phyloP scores from a whole-genome alignment of 768 basidiomycete species.

The Macrocybe gigantea region DNA sequence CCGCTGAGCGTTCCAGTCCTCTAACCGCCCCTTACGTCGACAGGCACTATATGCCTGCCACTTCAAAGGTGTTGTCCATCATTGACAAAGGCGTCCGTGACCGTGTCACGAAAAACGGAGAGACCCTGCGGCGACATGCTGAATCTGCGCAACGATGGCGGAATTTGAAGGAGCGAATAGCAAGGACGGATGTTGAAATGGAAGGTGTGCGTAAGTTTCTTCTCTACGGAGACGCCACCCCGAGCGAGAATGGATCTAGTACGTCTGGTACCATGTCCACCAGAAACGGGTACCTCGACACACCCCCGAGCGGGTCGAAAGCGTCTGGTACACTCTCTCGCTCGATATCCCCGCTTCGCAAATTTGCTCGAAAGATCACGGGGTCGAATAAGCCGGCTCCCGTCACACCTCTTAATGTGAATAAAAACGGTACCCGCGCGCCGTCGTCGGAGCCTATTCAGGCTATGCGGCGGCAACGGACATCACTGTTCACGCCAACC shows the following conservation, averaged over 20 bases:
- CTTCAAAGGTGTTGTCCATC: slow-evolving; percentile 86
- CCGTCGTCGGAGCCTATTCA: slow-evolving; percentile 53
- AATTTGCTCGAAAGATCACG: slow-evolving; percentile 67
- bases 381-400: slow-evolving; percentile 32
- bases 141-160: slow-evolving; percentile 88
- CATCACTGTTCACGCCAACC: slow-evolving; percentile 54
- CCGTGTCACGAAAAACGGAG: slow-evolving; percentile 94
- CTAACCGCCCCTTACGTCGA: slow-evolving; percentile 8
- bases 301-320: slow-evolving; percentile 49
- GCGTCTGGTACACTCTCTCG: slow-evolving; percentile 55
- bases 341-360: slow-evolving; percentile 78
- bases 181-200: slow-evolving; percentile 80
- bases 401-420: slow-evolving; percentile 42
- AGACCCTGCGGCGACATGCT: slow-evolving; percentile 83
- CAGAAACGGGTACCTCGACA: slow-evolving; percentile 57
- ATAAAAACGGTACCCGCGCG: slow-evolving; percentile 33
- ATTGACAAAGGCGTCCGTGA: slow-evolving; percentile 93
- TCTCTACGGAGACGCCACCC: slow-evolving; percentile 38
- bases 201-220: slow-evolving; percentile 59
- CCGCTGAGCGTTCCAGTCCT: neutral
- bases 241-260: slow-evolving; percentile 69
- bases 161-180: slow-evolving; percentile 71
- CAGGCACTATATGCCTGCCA: slow-evolving; percentile 94
- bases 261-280: slow-evolving; percentile 50
- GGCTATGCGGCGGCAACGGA: slow-evolving; percentile 48